Base-by-base conservation (phyloP, 2,329 filamentous ascomycete genomes). In the Phaeosphaeria sp. region DNA sequence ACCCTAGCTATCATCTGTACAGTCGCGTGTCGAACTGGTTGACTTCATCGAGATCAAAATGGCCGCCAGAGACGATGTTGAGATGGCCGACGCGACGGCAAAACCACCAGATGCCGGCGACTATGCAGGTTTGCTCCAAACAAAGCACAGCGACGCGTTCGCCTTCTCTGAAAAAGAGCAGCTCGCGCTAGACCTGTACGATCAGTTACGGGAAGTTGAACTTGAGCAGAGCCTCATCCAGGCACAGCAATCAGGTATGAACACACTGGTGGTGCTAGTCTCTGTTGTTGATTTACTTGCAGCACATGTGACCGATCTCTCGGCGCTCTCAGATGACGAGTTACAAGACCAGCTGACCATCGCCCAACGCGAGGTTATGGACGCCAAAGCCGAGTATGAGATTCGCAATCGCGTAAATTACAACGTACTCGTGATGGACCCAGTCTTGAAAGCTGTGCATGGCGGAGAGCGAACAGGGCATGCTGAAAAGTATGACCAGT, bases 391-490 rank as follows among this genome's bases (percentile, higher is more conserved):
- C 54, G 83, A 83, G 56, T 91, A 91, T 75, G 83, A 87, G 42
- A 81, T 94, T 55, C 87, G 87, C 61, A 89, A 89, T 73, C 87
- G 87, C 59, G 87, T 91, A 21, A 82, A 89, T 21, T 87, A 90
- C 60, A 87, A 84, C 47, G 87, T 91, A 52, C 77, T 95, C 64
- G 86, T 87, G 65, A 88, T 88, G 55, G 89, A 92, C 67, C 91
- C 92, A 7, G 87, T 91, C 42, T 80, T 96, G 56, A 91, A 91
- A 69, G 89, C 92, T 6, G 87, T 94, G 40, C 91, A 96, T 74
- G 81, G 85, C 58, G 87, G 87, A 44, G 85, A 84, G 13, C 83
- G 86, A 58, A 84, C 87, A 18, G 86, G 87, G 2, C 85, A 86
- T 45, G 81, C 88, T 51, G 91, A 95, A 77, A 86, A 87, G 91